Conservation (phyloP, 2,329 filamentous ascomycete genomes). For the Dothistroma septosporum region DNA sequence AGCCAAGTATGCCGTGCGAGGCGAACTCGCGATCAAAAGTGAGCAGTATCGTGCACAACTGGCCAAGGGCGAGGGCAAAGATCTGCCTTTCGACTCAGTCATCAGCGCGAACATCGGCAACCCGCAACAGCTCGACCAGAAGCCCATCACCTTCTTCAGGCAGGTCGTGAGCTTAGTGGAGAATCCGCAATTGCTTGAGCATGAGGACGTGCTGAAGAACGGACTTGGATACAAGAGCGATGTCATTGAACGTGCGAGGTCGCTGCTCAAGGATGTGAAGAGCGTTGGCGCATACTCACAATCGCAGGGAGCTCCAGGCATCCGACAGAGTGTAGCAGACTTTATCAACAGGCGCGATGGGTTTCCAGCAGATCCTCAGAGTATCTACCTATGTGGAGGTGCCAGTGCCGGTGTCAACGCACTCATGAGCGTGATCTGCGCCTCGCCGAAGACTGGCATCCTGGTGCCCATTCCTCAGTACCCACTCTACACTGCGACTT, state of each 20-base stretch:
- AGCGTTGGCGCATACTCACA: constrained; percentile 96
- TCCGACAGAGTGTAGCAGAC: constrained; percentile 82
- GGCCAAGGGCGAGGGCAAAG: constrained; percentile 53
- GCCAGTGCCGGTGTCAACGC: constrained; percentile 95
- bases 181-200: constrained; percentile 78
- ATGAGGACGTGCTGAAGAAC: constrained; percentile 72
- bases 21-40: constrained; percentile 88
- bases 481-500: constrained; percentile 91
- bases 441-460: constrained; percentile 70
- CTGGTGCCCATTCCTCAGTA: constrained; percentile 97
- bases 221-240: constrained; percentile 83
- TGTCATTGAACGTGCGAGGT: constrained; percentile 77
- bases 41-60: constrained; percentile 82
- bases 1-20: constrained; percentile 93
- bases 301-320: constrained; percentile 79
- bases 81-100: constrained; percentile 80
- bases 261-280: constrained; percentile 74
- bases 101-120: constrained; percentile 99
- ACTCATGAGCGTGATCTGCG: constrained; percentile 83
- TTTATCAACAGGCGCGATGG: constrained; percentile 90
- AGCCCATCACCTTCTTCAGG: constrained; percentile 98
- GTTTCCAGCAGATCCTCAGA: constrained; percentile 71
- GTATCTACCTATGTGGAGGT: constrained; percentile 87
- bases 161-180: constrained; percentile 92
- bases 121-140: constrained; percentile 97